Evolutionary conservation across 129 eudicot genomes (phyloP), one percentile per base, ranked within the genome.

Genomic region (Tagetes erecta): DNA sequence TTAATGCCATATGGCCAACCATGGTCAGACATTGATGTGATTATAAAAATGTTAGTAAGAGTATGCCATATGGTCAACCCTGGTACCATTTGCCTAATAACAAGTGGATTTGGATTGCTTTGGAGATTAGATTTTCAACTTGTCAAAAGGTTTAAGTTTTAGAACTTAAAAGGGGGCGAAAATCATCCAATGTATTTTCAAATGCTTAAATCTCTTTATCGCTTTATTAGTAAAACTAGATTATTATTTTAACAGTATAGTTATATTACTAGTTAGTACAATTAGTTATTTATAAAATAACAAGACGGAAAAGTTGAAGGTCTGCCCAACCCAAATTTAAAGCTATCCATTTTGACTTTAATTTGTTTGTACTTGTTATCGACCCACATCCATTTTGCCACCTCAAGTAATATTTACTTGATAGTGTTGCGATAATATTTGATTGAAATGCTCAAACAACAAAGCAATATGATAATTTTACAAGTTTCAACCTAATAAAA

Each of bases 11-110:
- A 34, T 8, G 53, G 41, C 39, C 40, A 71, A 72, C 57, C 76
- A 59, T 72, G 67, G 67, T 30, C 67, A 30, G 39, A 71, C 39
- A 52, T 49, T 37, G 68, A 59, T 34, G 10, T 31, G 64, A 30
- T 12, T n/a, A 2, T 64, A 64, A n/a, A n/a, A 0, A 37, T 64
- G 46, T 35, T 56, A 10, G 33, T 59, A 34, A 20, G 3, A 33
- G 33, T 5, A 31, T 34, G n/a, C 3, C n/a, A 4, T 58, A 31
- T 2, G 31, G 31, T 33, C 27, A 37, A 35, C 68, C 66, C 68
- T 20, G 27, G 27, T 20, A 20, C 27, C 27, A 13, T 63, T n/a
- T 64, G 47, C 68, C 68, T 64, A 64, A 37, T 14, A 64, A 38
- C 37, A 14, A 20, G 68, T 64, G 11, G 6, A 64, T 5, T 64